phyloP scores from a whole-genome alignment of 2,329 filamentous ascomycete genomes.

The Fusarium xyrophilum region DNA sequence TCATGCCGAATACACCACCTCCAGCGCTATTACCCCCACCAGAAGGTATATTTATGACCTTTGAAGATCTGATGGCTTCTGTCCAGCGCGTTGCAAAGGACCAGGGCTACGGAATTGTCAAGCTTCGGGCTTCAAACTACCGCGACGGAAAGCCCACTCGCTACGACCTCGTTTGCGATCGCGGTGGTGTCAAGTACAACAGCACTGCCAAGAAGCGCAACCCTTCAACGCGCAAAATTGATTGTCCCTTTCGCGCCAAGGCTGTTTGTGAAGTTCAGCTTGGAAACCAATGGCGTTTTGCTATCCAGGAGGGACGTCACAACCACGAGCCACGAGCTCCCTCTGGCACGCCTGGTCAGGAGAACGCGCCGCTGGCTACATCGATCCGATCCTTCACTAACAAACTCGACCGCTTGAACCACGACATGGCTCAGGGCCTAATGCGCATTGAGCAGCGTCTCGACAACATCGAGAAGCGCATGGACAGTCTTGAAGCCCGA shows the following conservation, averaged over 20 bases:
- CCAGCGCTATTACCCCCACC: slow-evolving; percentile 61
- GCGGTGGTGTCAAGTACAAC: slow-evolving; percentile 69
- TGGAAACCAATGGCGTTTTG: slow-evolving; percentile 69
- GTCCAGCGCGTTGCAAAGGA: slow-evolving; percentile 68
- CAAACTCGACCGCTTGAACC: slow-evolving; percentile 65
- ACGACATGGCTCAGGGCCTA: slow-evolving; percentile 63
- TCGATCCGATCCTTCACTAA: slow-evolving; percentile 64
- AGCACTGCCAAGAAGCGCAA: slow-evolving; percentile 71
- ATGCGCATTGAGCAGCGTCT: slow-evolving; percentile 58
- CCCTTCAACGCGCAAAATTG: slow-evolving; percentile 68
- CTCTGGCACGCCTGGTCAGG: slow-evolving; percentile 61
- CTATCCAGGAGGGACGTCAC: slow-evolving; percentile 65
- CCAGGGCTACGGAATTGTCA: slow-evolving; percentile 68
- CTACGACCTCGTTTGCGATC: slow-evolving; percentile 69
- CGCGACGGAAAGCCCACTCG: slow-evolving; percentile 68
- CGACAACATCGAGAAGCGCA: slow-evolving; percentile 61
- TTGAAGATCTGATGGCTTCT: slow-evolving; percentile 64
- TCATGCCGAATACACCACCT: slow-evolving; percentile 57
- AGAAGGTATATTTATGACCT: slow-evolving; percentile 65
- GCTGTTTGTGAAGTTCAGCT: slow-evolving; percentile 69
- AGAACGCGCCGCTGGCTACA: slow-evolving; percentile 64
- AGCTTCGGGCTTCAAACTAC: slow-evolving; percentile 68
- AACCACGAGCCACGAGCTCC: slow-evolving; percentile 67
- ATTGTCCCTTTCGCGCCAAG: slow-evolving; percentile 69
- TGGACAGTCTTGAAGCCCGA: slow-evolving; percentile 60